A percentile compares a stretch with the other conserved stretches of the same genome.
Evolutionary conservation across 495 filamentous ascomycete genomes (phyloP).

Genomic region (Hypoxylon intermedium): DNA sequence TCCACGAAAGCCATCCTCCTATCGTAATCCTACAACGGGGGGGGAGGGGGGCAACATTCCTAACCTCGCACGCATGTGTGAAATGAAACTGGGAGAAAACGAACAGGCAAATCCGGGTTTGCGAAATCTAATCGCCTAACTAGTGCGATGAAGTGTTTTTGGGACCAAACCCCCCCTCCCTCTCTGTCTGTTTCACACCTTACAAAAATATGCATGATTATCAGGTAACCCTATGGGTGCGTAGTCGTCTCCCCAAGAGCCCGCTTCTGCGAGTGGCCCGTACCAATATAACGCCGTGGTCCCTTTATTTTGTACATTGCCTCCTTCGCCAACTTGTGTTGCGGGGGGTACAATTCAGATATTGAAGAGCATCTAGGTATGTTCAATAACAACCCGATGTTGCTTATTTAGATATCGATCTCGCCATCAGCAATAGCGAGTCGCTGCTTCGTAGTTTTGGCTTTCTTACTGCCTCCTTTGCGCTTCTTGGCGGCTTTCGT

Average conservation of each 20-base stretch:
- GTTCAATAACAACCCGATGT: neutral
- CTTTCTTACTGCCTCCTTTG: constrained; percentile 76
- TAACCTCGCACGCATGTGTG: neutral
- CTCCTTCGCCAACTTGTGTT: constrained; percentile 2
- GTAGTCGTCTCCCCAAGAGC: constrained; percentile 9
- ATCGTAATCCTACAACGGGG: constrained; percentile 32
- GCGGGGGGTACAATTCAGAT: neutral
- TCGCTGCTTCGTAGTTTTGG: constrained; percentile 88
- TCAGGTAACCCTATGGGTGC: constrained; percentile 28
- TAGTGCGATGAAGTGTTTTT: constrained; percentile 13
- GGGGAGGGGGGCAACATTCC: neutral
- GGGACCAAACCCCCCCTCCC: constrained; percentile 3
- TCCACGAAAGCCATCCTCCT: constrained; percentile 17
- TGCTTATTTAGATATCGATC: constrained; percentile 45
- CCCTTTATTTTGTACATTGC: constrained; percentile 35
- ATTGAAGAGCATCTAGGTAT: neutral
- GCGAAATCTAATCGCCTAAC: constrained; percentile 28
- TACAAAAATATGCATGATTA: constrained; percentile 28
- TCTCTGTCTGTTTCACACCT: neutral
- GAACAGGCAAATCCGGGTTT: constrained; percentile 5
- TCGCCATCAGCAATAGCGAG: constrained; percentile 86
- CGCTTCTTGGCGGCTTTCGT: constrained; percentile 55
- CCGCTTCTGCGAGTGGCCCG: constrained; percentile 11
- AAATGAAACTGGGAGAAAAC: constrained; percentile 2
- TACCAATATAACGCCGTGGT: constrained; percentile 26